Evolutionary conservation across 768 basidiomycete genomes (phyloP).

Genomic region (Collybia mongolica): DNA sequence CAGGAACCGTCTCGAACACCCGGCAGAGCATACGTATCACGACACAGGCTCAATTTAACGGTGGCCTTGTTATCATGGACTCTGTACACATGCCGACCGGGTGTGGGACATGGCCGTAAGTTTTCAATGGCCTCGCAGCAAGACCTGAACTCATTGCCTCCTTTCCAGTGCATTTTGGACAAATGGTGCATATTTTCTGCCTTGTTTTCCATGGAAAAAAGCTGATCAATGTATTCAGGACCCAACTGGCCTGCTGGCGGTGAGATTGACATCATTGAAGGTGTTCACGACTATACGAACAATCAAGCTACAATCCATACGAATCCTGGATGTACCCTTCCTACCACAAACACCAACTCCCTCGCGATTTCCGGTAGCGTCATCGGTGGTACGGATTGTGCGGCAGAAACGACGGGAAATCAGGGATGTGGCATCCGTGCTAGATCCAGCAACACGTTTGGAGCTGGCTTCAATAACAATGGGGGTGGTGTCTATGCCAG

Average conservation of each 20-base stretch:
- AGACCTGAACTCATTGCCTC: not conserved
- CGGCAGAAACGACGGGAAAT: constrained; percentile 66
- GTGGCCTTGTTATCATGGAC: constrained; percentile 77
- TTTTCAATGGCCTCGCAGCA: constrained; percentile 10
- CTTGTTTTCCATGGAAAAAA: too few relatives aligned
- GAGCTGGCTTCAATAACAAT: constrained; percentile 81
- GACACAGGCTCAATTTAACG: constrained; percentile 57
- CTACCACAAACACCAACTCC: constrained; percentile 41
- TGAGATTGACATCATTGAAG: constrained; percentile 86
- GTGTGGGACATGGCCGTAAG: constrained; percentile 82
- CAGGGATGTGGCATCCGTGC: constrained; percentile 82
- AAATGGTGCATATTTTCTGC: constrained; percentile 28
- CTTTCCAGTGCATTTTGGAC: constrained; percentile 45
- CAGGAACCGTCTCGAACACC: constrained; percentile 61
- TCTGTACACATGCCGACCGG: constrained; percentile 88
- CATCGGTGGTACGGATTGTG: constrained; percentile 73
- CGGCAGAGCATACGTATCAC: constrained; percentile 81
- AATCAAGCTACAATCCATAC: constrained; percentile 87
- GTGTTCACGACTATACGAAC: constrained; percentile 76
- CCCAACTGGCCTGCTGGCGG: constrained; percentile 65
- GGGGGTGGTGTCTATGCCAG: constrained; percentile 90
- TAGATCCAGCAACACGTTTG: constrained; percentile 62
- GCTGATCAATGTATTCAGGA: constrained; percentile 31
- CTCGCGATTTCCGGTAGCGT: constrained; percentile 62
- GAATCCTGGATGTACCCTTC: constrained; percentile 62